Base-by-base conservation (phyloP, 257 asterid species). In the Haberlea rhodopensis region DNA sequence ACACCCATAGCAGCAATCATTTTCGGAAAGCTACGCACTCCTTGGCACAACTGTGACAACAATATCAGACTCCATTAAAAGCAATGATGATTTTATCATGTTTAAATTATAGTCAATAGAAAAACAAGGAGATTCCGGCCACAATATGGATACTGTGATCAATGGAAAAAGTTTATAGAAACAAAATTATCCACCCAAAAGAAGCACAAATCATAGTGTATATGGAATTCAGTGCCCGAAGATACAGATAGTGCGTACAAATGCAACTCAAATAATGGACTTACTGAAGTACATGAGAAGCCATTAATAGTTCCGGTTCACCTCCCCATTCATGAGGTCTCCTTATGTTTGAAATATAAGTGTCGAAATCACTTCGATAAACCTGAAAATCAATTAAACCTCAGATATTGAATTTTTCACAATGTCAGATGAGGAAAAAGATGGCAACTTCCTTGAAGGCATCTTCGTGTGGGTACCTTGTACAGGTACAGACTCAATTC, bases 311-410 rank as follows among this genome's bases (percentile, higher is more conserved):
- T 72, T 92, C 99, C 9, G 99, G 99, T 79, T 92, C 99, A 69
- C 97, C 99, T 69, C 97, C 99, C 99, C 99, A 92, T 31, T 85
- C 94, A 69, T 85, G 94, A 71, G 89, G 88, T 73, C 81, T 87
- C 85, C 87, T 84, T 53, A 92, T 85, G 53, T 79, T 81, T 32
- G 89, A 74, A 70, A 89, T n/a, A n/a, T n/a, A n/a, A n/a, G n/a
- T 82, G 5, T 89, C 91, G 53, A n/a, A n/a, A n/a, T n/a, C n/a
- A 97, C 99, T 68, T 92, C 99, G 27, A 92, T 81, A 84, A 92
- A 92, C 96, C 98, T 91, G 81, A 60, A 53, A n/a, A 22, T 64
- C 10, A 58, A 19, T 11, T 13, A 43, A 15, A 43, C 51, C 16
- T 43, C 8, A 43, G 8, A 2, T 43, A 4, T 43, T 15, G 51